Evolutionary conservation across 179 eudicot genomes (phyloP).

Genomic region (Carnegiea gigantea): DNA sequence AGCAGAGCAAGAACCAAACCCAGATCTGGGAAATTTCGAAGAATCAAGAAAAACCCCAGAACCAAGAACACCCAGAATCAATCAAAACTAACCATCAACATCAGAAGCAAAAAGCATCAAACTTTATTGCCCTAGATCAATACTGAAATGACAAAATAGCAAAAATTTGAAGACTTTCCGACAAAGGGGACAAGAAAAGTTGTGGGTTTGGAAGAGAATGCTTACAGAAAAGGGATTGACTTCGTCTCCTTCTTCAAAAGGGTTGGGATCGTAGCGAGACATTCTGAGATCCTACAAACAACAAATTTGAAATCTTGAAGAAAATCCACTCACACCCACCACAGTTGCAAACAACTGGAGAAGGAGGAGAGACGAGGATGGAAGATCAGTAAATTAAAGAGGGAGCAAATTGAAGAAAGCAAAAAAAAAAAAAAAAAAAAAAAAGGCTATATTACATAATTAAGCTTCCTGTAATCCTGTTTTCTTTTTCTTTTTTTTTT

Average conservation of each 20-base stretch:
- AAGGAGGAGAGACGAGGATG: background rate
- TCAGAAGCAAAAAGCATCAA: background rate
- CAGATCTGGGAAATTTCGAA: background rate
- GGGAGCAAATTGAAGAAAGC: background rate
- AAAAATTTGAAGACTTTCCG: background rate
- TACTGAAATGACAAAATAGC: background rate
- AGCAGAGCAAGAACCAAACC: background rate
- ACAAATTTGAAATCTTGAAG: background rate
- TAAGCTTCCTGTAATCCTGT: background rate
- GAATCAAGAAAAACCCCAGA: constrained; percentile 5
- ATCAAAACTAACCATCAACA: background rate
- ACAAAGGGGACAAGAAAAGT: background rate
- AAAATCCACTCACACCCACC: background rate
- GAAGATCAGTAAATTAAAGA: background rate
- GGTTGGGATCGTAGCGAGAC: constrained; percentile 8
- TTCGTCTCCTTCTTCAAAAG: constrained; percentile 3
- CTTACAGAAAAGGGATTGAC: constrained; percentile 10
- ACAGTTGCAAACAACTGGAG: constrained; percentile 1
- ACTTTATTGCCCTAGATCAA: background rate
- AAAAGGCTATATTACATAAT: background rate
- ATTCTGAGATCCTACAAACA: background rate
- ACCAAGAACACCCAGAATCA: background rate
- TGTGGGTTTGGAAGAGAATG: background rate
- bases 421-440: background rate
- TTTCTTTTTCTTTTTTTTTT: background rate